These are phyloP conservation scores for Podaxis rugospora DNA, from an alignment of 768 basidiomycete species.

Conservation along the genomic window DNA sequence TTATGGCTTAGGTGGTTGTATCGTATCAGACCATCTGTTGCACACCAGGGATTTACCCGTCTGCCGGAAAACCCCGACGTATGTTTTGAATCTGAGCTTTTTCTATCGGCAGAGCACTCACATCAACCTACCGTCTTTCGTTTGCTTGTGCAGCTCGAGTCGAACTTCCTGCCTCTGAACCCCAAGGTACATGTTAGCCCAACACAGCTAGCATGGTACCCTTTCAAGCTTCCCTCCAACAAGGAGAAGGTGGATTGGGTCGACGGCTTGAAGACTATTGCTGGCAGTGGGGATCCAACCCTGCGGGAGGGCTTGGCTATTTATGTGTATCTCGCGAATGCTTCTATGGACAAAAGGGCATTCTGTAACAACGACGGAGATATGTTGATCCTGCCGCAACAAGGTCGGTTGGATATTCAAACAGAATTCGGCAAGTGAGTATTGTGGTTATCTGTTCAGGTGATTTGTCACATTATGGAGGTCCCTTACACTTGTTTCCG, in stretches of 20 bases:
- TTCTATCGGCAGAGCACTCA: background rate
- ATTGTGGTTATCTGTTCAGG: background rate
- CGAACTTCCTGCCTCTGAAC: constrained; percentile 56
- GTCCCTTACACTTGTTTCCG: background rate
- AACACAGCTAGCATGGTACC: constrained; percentile 64
- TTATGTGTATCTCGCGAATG: constrained; percentile 57
- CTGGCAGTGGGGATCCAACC: constrained; percentile 60
- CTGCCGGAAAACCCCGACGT: constrained; percentile 58
- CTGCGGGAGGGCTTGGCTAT: constrained; percentile 61
- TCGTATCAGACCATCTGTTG: constrained; percentile 64
- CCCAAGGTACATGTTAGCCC: constrained; percentile 57
- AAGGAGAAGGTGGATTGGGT: constrained; percentile 46
- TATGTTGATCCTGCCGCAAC: constrained; percentile 62
- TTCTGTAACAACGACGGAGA: constrained; percentile 65
- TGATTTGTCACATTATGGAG: background rate
- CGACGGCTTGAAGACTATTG: constrained; percentile 57
- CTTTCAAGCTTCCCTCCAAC: constrained; percentile 48
- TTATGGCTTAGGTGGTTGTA: constrained; percentile 48
- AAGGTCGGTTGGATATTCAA: constrained; percentile 63
- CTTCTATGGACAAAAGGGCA: constrained; percentile 56
- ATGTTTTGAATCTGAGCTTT: constrained; percentile 16
- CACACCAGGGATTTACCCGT: constrained; percentile 55
- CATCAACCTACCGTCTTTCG: background rate
- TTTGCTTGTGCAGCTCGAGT: constrained; percentile 43
- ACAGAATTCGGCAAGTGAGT: constrained; percentile 65